phyloP scores from a whole-genome alignment of 2,329 filamentous ascomycete genomes.

The Hymenoscyphus salicellus region DNA sequence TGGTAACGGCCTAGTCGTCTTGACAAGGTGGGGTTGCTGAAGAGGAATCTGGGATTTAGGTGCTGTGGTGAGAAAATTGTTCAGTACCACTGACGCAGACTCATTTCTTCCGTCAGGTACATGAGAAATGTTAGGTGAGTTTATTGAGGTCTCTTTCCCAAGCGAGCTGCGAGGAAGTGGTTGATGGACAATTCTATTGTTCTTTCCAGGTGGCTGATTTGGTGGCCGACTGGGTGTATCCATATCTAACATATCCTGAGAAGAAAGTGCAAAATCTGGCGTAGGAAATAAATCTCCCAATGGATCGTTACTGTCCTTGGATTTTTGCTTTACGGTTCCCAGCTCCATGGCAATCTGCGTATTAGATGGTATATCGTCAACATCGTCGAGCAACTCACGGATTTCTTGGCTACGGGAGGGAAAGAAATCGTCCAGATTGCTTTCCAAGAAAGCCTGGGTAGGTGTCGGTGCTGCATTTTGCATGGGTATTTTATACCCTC shows the following conservation, averaged over 20 bases:
- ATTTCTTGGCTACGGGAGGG: constrained; percentile 56
- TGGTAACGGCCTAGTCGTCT: background rate
- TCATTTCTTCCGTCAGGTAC: background rate
- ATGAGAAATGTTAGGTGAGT: constrained; percentile 14
- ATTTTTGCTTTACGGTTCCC: constrained; percentile 10
- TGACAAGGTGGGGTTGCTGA: background rate
- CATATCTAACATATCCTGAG: constrained; percentile 47
- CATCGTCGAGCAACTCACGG: constrained; percentile 48
- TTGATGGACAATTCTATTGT: background rate
- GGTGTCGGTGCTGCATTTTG: constrained; percentile 37
- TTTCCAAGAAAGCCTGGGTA: constrained; percentile 52
- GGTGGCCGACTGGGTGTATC: constrained; percentile 29
- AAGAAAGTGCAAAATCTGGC: constrained; percentile 47
- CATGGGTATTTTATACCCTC: background rate
- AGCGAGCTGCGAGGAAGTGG: constrained; percentile 1
- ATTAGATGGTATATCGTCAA: constrained; percentile 30
- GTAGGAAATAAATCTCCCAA: constrained; percentile 34
- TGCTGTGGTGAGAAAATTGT: background rate
- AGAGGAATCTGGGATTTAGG: background rate
- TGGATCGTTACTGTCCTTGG: background rate
- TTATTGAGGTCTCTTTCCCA: constrained; percentile 14
- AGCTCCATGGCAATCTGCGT: constrained; percentile 28
- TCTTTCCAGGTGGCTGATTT: background rate
- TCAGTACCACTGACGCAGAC: background rate
- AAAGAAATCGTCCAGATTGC: constrained; percentile 52